Percentiles rank a stretch among this genome's conserved stretches.
These are phyloP conservation scores for Candida maris DNA, from an alignment of 805 yeast genomes.

Conservation along the genomic window DNA sequence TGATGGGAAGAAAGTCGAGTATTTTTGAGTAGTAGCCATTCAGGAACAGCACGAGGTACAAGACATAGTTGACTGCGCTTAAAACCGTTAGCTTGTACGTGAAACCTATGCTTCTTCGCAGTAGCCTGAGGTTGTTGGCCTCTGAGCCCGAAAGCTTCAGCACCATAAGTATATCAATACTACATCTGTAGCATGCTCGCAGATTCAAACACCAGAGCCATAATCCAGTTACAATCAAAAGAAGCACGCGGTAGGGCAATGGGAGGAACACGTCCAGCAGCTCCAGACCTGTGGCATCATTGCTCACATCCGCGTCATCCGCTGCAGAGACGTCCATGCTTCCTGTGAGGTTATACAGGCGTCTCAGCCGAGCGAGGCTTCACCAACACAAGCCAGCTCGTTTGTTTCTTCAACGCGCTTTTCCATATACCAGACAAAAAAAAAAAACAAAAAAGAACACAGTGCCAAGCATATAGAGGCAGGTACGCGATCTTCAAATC, in stretches of 20 bases:
- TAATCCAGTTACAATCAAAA: constrained; percentile 46
- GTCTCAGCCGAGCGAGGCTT: too few species aligned
- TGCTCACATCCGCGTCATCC: constrained; percentile 2
- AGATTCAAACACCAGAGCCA: constrained; percentile 53
- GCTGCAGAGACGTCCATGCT: background rate
- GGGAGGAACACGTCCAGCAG: constrained; percentile 34
- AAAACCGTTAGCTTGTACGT: constrained; percentile 20
- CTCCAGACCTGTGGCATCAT: constrained; percentile 2
- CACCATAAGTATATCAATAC: constrained; percentile 44
- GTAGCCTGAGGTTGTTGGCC: constrained; percentile 13
- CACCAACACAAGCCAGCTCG: background rate
- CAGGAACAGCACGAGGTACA: constrained; percentile 26
- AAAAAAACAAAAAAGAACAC: too few species aligned
- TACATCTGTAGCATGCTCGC: constrained; percentile 33
- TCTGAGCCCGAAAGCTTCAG: constrained; percentile 32
- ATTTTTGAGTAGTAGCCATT: constrained; percentile 23
- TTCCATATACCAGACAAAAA: too few species aligned
- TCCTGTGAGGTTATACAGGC: too few species aligned
- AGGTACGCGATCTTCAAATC: too few species aligned
- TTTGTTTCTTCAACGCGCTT: constrained; percentile 12
- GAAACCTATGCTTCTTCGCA: constrained; percentile 14
- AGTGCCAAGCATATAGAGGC: background rate
- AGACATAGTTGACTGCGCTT: constrained; percentile 26
- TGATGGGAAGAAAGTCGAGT: constrained; percentile 36
- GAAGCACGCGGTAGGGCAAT: constrained; percentile 48